Percentiles rank a stretch among this genome's conserved stretches.
phyloP scores from a whole-genome alignment of 768 basidiomycete species.

The Crepidotus variabilis region DNA sequence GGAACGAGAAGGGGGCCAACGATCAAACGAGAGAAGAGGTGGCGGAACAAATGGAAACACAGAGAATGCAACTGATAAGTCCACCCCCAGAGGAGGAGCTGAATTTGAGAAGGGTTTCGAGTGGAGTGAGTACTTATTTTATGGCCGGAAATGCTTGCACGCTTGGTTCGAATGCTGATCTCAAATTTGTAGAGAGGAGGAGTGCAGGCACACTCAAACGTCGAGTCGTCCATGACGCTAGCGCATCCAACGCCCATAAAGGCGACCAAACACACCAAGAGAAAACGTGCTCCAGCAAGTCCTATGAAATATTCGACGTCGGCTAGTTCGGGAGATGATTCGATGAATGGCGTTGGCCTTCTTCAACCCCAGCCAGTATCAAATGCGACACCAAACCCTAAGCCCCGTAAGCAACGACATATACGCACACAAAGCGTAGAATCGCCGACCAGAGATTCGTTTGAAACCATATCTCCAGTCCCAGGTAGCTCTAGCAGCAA shows the following conservation, averaged over 20 bases:
- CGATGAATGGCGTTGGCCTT: neutral
- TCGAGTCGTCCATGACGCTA: too few species aligned
- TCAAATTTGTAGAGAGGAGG: neutral
- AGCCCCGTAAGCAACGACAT: slow-evolving; percentile 49
- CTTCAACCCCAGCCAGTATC: slow-evolving; percentile 10
- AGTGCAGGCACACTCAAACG: too few species aligned
- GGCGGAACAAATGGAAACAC: slow-evolving; percentile 15
- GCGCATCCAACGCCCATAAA: neutral
- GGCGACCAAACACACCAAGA: too few species aligned
- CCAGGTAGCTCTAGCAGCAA: too few species aligned
- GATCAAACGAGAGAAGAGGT: slow-evolving; percentile 8
- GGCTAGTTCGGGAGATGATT: neutral
- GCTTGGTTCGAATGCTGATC: neutral
- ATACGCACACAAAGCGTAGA: slow-evolving; percentile 14
- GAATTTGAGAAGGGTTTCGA: slow-evolving; percentile 20
- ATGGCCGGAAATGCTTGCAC: neutral
- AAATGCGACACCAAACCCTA: slow-evolving; percentile 56
- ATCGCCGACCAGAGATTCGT: slow-evolving; percentile 24
- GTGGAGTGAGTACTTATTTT: slow-evolving; percentile 16
- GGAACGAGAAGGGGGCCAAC: neutral
- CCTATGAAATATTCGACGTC: neutral
- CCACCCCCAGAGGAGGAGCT: slow-evolving; percentile 62
- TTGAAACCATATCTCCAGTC: too few species aligned
- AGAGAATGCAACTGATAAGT: slow-evolving; percentile 42
- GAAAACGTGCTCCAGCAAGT: slow-evolving; percentile 25